Evolutionary conservation across 805 yeast species (phyloP).

Genomic region (Monosporozyma yasuniensis): DNA sequence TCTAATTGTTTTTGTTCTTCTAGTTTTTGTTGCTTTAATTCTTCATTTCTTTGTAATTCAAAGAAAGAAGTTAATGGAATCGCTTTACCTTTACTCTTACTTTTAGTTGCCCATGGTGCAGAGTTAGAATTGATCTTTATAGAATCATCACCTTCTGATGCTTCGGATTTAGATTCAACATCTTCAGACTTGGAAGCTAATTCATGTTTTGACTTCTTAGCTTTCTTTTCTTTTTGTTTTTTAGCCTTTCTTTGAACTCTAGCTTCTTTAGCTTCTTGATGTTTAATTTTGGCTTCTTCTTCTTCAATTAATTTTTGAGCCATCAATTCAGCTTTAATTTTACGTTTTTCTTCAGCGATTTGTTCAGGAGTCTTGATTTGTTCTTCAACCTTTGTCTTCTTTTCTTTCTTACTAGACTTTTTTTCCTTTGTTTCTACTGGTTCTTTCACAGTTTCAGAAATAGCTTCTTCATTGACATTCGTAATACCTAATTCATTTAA

Average conservation of each 20-base stretch:
- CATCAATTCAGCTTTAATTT: constrained; percentile 17
- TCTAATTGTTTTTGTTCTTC: constrained; percentile 14
- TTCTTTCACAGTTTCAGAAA: not conserved
- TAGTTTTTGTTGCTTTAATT: constrained; percentile 10
- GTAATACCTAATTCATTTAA: not conserved
- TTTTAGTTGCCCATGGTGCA: constrained; percentile 27
- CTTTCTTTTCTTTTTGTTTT: constrained; percentile 9
- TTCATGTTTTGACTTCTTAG: constrained; percentile 5
- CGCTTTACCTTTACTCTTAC: constrained; percentile 5
- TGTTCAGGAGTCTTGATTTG: not conserved
- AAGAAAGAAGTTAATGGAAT: constrained; percentile 17
- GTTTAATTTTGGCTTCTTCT: constrained; percentile 8
- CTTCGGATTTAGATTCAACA: not conserved
- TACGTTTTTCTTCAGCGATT: constrained; percentile 5
- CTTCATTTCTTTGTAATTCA: constrained; percentile 14
- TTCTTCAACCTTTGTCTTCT: not conserved
- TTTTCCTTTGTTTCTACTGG: not conserved
- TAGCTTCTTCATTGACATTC: not conserved
- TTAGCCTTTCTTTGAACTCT: constrained; percentile 5
- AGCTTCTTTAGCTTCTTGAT: constrained; percentile 5
- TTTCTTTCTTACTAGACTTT: not conserved
- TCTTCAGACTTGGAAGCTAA: constrained; percentile 4
- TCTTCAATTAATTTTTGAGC: constrained; percentile 17
- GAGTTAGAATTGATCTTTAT: not conserved
- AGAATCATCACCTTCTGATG: not conserved